These are phyloP conservation scores for Capronia epimyces DNA, from an alignment of 2,329 filamentous ascomycete genomes.

Conservation along the genomic window DNA sequence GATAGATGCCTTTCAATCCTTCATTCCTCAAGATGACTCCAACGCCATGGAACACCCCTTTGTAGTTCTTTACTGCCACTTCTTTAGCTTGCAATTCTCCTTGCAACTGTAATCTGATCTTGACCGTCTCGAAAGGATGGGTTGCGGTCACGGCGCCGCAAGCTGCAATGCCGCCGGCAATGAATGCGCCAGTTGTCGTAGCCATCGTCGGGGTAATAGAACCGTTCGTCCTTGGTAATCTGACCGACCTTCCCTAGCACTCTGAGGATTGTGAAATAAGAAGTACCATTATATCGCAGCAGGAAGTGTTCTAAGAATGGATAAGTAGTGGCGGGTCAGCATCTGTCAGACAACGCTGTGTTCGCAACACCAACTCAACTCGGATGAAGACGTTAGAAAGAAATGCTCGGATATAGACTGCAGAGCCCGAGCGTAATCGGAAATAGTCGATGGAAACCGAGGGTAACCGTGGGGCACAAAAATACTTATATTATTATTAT, in stretches of 20 bases:
- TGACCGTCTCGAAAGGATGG: conserved; percentile 97
- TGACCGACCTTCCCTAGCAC: conserved; percentile 1
- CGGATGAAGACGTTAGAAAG: neutral
- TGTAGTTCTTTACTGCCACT: conserved; percentile 81
- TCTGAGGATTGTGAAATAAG: conserved; percentile 1
- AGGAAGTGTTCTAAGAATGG: neutral
- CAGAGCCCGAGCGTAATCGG: neutral
- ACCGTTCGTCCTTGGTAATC: neutral
- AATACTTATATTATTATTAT: neutral
- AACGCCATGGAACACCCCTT: conserved; percentile 84
- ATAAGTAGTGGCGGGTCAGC: neutral
- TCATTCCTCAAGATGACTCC: conserved; percentile 87
- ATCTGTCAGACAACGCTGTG: neutral
- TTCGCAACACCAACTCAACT: neutral
- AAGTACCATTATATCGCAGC: neutral
- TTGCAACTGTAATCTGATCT: conserved; percentile 97
- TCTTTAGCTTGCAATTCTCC: conserved; percentile 86
- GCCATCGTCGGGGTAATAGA: conserved; percentile 19
- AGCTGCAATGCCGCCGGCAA: conserved; percentile 92
- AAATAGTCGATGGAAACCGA: neutral
- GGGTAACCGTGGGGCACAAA: neutral
- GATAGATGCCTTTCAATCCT: conserved; percentile 75
- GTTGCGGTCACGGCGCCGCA: conserved; percentile 97
- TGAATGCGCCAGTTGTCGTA: conserved; percentile 62
- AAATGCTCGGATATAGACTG: neutral